Evolutionary conservation across 768 basidiomycete species (phyloP), one percentile per base, ranked within the genome.

Genomic region (Leccinum pellstonianum): DNA sequence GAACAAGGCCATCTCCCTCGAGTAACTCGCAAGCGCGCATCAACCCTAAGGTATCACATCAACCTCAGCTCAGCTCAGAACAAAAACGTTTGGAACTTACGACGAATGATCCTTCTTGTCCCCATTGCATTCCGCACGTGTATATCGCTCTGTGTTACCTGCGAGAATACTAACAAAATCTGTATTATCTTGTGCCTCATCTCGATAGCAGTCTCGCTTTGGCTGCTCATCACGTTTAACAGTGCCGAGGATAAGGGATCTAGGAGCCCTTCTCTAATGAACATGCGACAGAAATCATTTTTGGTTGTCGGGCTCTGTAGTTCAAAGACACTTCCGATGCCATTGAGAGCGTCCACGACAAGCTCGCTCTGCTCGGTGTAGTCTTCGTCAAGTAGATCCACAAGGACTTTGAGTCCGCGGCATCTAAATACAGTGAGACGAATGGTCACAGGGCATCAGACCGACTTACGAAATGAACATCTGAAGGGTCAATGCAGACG

Each of bases 261-360:
- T 50, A 97, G 79, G 3, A 99, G 79, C 27, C 97, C 97, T 76
- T 98, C 97, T 5, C 94, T 83, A 46, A 97, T 93, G 77, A 98
- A 96, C 90, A 98, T 95, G 10, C 97, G 85, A 70, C 95, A 98
- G 71, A 98, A 98, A 75, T 98, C 97, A 70, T 97, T 98, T 73
- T 97, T 93, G 11, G 95, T 95, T 4, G 95, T 97, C 8, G 97
- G 92, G 51, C 92, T 94, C 73, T 98, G 90, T 12, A 98, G 82
- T 63, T 98, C 95, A 68, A 99, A 98, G 15, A 98, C 97, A 63
- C 87, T 93, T 51, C 90, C 88, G 53, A 99, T 94, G 9, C 96
- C 96, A 61, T 96, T 93, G 14, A 99, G 81, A 6, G 97, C 95
- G 59, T 95, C 92, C 25, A 92, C 87, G 48, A 99, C 88, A 10